phyloP scores from a whole-genome alignment of 441 rosid species.

The Rhodomyrtus psidioides region DNA sequence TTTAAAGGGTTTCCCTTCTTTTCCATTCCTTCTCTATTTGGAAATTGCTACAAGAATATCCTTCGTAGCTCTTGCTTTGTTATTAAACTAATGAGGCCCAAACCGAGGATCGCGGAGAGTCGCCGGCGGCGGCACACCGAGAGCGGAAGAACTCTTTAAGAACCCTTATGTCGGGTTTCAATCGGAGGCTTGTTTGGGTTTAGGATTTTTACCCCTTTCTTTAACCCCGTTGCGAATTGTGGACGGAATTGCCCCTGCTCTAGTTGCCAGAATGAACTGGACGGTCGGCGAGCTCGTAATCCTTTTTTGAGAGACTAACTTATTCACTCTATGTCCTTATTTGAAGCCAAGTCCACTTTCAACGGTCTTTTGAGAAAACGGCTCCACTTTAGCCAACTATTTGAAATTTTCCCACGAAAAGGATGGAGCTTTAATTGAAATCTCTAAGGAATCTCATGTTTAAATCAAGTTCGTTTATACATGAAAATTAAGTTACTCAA shows the following conservation, averaged over 20 bases:
- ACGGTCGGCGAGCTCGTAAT: accelerated
- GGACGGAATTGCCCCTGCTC: background rate
- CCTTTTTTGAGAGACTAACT: background rate
- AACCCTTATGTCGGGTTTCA: background rate
- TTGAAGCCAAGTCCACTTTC: background rate
- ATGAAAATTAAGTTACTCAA: background rate
- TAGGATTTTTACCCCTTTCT: too few relatives aligned
- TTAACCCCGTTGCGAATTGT: background rate
- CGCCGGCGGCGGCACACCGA: background rate
- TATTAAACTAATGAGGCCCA: background rate
- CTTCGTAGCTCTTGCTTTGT: background rate
- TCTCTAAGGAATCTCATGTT: background rate
- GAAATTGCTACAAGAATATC: background rate
- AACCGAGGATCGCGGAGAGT: background rate
- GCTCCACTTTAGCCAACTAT: background rate
- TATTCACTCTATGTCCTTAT: accelerated
- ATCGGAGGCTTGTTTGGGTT: too few relatives aligned
- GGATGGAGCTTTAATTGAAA: too few relatives aligned
- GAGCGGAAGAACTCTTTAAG: background rate
- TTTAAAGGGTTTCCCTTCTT: background rate
- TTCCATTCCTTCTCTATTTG: background rate
- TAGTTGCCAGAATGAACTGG: background rate
- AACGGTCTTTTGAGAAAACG: too few relatives aligned
- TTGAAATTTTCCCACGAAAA: background rate
- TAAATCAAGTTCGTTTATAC: background rate